These are phyloP conservation scores for Backusella mclennaniae DNA, from an alignment of 192 early-diverging fungal species.

Conservation along the genomic window DNA sequence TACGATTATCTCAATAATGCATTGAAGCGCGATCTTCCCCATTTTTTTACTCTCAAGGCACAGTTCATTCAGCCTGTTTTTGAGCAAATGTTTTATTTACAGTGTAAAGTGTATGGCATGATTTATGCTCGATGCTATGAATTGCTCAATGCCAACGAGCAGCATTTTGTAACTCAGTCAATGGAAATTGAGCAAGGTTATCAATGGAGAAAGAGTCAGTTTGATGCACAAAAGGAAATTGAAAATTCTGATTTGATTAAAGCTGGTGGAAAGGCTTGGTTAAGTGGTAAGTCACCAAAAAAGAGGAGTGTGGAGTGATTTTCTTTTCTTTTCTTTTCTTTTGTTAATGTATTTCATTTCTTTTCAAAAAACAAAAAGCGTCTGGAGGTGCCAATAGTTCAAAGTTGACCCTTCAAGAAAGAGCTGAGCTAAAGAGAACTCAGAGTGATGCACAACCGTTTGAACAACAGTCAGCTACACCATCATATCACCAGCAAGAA, in stretches of 20 bases:
- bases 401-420: conserved; percentile 28
- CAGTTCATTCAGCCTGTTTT: conserved; percentile 89
- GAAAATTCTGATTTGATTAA: conserved; percentile 36
- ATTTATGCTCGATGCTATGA: conserved; percentile 61
- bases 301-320: neutral
- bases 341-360: neutral
- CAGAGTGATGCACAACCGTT: neutral
- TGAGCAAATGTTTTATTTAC: conserved; percentile 79
- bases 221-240: conserved; percentile 15
- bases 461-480: neutral
- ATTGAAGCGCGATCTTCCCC: conserved; percentile 78
- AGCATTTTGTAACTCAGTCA: conserved; percentile 49
- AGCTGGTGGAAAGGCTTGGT: conserved; percentile 30
- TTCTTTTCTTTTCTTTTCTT: neutral
- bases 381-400: conserved; percentile 20
- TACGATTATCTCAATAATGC: conserved; percentile 83
- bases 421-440: conserved; percentile 15
- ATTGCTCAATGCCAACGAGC: conserved; percentile 45
- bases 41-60: conserved; percentile 69
- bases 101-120: conserved; percentile 73
- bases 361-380: neutral
- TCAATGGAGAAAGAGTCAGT: conserved; percentile 37
- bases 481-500: neutral
- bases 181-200: conserved; percentile 43
- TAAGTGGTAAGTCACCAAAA: conserved; percentile 22